These are phyloP conservation scores for Hordeum pubiflorum DNA, from an alignment of 202 grass and related monocot genomes.

Conservation along the genomic window DNA sequence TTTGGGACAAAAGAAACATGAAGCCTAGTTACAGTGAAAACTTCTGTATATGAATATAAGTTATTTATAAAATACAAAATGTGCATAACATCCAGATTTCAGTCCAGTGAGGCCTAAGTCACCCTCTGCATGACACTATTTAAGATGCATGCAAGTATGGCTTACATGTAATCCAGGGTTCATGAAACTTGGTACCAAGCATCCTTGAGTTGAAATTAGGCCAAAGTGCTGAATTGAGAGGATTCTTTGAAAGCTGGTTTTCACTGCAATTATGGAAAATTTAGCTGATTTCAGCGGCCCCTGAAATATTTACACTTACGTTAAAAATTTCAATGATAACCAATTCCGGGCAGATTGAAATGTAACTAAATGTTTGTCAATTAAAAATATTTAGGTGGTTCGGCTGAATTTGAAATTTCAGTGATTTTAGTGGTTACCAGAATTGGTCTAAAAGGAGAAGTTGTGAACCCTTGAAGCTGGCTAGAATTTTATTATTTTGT, in stretches of 20 bases:
- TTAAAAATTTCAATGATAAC: background rate
- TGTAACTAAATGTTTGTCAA: background rate
- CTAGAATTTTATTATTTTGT: background rate
- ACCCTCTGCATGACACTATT: background rate
- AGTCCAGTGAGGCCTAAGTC: background rate
- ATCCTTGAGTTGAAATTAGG: background rate
- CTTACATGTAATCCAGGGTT: background rate
- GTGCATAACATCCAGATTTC: background rate
- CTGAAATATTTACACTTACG: too few species aligned
- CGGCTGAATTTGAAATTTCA: background rate
- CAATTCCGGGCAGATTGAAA: background rate
- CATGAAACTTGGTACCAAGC: background rate
- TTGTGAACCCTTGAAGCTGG: background rate
- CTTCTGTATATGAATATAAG: background rate
- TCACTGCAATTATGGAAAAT: background rate
- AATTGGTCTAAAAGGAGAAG: background rate
- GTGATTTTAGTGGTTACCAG: background rate
- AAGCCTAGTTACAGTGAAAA: background rate
- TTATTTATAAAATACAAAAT: background rate
- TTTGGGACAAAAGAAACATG: background rate
- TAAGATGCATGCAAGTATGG: background rate
- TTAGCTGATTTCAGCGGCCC: background rate
- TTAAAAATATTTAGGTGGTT: background rate
- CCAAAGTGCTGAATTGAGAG: background rate
- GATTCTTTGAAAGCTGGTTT: background rate